phyloP scores from a whole-genome alignment of 306 rosid genomes.

The Crotalaria pallida region DNA sequence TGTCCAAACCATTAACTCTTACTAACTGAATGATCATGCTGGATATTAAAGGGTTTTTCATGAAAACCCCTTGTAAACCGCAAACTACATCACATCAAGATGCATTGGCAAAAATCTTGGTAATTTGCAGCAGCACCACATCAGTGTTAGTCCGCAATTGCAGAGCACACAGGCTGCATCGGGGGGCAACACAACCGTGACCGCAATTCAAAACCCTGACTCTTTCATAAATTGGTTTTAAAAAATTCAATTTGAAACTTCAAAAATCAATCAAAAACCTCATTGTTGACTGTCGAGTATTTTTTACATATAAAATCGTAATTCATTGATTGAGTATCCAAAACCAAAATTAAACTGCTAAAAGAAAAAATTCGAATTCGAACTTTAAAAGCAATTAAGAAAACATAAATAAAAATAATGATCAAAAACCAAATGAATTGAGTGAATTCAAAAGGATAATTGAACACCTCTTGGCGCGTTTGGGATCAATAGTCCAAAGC shows the following conservation, averaged over 20 bases:
- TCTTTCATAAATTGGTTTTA: no score
- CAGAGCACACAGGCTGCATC: no score
- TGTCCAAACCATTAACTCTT: neutral
- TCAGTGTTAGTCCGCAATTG: no score
- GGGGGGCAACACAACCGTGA: no score
- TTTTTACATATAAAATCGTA: neutral
- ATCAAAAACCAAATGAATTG: neutral
- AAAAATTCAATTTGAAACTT: neutral
- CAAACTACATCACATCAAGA: no score
- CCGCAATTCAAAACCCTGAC: no score
- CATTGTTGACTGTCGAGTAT: neutral
- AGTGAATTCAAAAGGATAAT: neutral
- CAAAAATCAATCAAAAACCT: neutral
- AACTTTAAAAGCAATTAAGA: neutral
- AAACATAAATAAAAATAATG: neutral
- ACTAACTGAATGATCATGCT: neutral
- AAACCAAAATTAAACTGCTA: neutral
- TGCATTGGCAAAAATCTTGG: no score
- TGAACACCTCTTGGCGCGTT: constrained; percentile 86
- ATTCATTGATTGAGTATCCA: neutral
- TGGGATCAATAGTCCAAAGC: constrained; percentile 88
- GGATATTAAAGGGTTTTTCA: neutral
- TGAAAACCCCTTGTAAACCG: no score
- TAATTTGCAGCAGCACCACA: no score
- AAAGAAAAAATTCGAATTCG: neutral